Percentiles rank a stretch among this genome's conserved stretches.
phyloP scores from a whole-genome alignment of 2,329 filamentous ascomycete genomes.

The Penicillium verrucosum region DNA sequence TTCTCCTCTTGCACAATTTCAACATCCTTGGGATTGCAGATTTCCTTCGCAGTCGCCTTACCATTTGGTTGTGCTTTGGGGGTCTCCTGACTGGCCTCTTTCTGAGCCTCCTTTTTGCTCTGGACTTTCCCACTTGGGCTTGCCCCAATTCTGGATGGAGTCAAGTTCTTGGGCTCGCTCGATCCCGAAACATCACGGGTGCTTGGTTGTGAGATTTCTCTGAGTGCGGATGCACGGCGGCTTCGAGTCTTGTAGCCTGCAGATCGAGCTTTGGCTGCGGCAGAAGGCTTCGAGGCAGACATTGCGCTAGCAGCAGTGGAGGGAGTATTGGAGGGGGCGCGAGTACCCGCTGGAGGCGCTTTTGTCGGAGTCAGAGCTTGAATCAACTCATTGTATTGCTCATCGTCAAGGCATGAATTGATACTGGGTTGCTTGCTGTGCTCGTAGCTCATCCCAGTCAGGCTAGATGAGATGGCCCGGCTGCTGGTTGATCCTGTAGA shows the following conservation, averaged over 20 bases:
- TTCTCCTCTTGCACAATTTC: background rate
- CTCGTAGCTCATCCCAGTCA: slow-evolving; percentile 42
- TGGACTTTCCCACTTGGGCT: slow-evolving; percentile 34
- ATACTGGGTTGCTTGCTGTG: slow-evolving; percentile 42
- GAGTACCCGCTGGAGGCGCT: slow-evolving; percentile 23
- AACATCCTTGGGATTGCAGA: background rate
- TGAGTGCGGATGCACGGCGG: slow-evolving; percentile 22
- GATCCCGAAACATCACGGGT: slow-evolving; percentile 35
- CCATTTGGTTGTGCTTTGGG: slow-evolving; percentile 7
- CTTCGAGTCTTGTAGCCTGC: slow-evolving; percentile 23
- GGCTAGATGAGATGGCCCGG: slow-evolving; percentile 37
- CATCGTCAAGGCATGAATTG: slow-evolving; percentile 34
- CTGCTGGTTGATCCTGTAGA: slow-evolving; percentile 39
- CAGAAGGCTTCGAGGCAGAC: slow-evolving; percentile 26
- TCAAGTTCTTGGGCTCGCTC: slow-evolving; percentile 27
- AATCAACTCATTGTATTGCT: slow-evolving; percentile 37
- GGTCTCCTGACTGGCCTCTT: slow-evolving; percentile 24
- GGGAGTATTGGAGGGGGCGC: slow-evolving; percentile 32
- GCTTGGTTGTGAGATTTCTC: slow-evolving; percentile 30
- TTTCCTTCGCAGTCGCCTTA: slow-evolving; percentile 23
- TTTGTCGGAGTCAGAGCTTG: slow-evolving; percentile 39
- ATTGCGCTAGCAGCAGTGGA: slow-evolving; percentile 20
- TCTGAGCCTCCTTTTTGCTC: slow-evolving; percentile 33
- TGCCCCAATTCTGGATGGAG: slow-evolving; percentile 25
- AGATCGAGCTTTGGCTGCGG: slow-evolving; percentile 29